A percentile compares a stretch with the other conserved stretches of the same genome.
Conservation (phyloP, 495 filamentous ascomycete genomes). For the Aspergillus diversus region DNA sequence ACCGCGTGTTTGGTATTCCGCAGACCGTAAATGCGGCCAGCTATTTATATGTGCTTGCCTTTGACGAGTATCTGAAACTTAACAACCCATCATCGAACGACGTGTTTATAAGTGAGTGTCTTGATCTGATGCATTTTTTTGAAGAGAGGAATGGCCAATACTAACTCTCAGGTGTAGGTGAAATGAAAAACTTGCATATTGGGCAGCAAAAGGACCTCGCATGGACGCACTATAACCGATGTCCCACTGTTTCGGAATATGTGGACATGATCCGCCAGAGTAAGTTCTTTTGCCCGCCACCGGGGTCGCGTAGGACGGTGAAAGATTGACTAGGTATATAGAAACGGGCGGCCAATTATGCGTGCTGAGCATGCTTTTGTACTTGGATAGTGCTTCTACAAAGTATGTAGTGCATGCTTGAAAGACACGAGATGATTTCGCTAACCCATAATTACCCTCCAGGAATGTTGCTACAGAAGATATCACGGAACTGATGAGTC, state of each 20-base stretch:
- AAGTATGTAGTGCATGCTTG: neutral
- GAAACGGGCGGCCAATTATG: neutral
- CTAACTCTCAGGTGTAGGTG: neutral
- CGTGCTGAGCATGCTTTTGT: neutral
- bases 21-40: neutral
- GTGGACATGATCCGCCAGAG: neutral
- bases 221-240: constrained; percentile 1
- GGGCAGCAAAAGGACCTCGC: neutral
- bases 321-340: neutral
- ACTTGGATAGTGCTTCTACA: neutral
- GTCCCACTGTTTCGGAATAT: neutral
- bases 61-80: neutral
- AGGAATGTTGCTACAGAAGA: neutral
- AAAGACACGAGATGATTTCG: neutral
- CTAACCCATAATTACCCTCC: neutral
- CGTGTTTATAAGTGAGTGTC: neutral
- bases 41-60: constrained; percentile 1
- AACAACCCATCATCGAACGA: neutral
- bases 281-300: neutral
- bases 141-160: neutral
- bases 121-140: neutral
- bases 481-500: neutral
- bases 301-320: neutral
- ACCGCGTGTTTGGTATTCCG: neutral
- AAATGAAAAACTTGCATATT: neutral